Percentiles rank a stretch among this genome's conserved stretches.
Evolutionary conservation across 768 basidiomycete species (phyloP).

Genomic region (Amanita fuliginea): DNA sequence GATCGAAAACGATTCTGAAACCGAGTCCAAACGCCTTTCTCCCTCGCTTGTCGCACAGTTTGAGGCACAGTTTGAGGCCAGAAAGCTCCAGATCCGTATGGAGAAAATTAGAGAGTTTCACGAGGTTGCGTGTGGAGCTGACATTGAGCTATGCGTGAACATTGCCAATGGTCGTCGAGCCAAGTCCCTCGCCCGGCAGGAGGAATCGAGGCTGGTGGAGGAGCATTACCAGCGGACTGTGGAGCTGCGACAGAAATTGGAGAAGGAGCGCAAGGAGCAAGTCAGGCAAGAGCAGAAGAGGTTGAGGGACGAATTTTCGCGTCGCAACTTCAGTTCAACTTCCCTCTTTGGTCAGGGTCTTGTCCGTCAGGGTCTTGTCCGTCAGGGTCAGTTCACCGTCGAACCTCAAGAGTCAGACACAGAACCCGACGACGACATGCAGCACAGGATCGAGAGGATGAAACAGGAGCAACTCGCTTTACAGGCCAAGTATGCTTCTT

Average conservation of each 20-base stretch:
- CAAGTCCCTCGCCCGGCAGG: constrained; percentile 18
- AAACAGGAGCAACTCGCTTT: constrained; percentile 4
- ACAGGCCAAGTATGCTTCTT: constrained; percentile 2
- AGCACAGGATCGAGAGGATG: constrained; percentile 1
- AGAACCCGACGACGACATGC: constrained; percentile 1
- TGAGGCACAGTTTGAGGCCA: constrained; percentile 27
- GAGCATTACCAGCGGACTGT: constrained; percentile 29
- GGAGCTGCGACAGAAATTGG: constrained; percentile 32
- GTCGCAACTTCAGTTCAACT: constrained; percentile 6
- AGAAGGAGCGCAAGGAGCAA: constrained; percentile 33
- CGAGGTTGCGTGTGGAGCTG: constrained; percentile 30
- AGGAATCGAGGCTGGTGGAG: constrained; percentile 20
- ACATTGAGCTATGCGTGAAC: constrained; percentile 27
- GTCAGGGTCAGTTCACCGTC: not conserved
- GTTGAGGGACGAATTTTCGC: constrained; percentile 20
- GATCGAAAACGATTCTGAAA: constrained; percentile 15
- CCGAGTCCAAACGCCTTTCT: constrained; percentile 4
- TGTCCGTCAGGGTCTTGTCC: not conserved
- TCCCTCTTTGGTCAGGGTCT: not conserved
- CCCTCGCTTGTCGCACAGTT: constrained; percentile 19
- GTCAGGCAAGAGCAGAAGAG: constrained; percentile 28
- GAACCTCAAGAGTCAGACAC: not conserved
- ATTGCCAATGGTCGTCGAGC: constrained; percentile 25
- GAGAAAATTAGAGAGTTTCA: constrained; percentile 41
- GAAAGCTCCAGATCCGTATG: constrained; percentile 34